Base-by-base conservation (phyloP, 345 rosid genomes). In the Populus euphratica region DNA sequence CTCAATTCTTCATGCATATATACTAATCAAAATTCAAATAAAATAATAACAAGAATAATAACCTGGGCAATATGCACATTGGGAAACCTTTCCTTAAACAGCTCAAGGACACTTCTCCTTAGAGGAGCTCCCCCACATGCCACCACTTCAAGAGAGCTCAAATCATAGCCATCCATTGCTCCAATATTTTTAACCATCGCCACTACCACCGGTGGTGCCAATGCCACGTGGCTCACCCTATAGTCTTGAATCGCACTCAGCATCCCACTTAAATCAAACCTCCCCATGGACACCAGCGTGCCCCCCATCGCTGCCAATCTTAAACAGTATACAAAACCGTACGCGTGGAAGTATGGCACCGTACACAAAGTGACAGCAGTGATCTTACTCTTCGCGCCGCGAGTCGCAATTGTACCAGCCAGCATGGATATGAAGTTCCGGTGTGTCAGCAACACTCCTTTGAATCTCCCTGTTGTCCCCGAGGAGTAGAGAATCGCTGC, bases 401-500 rank as follows among this genome's bases (percentile, higher is more conserved):
- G 81, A 49, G 66, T 8, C 27, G 86, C 87, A 12, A n/a, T 50
- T 20, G 50, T 85, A 3, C 64, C 33, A 31, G 90, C 85, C 56
- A 84, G 68, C 9, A 29, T 5, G 8, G 81, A 80, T 4, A 76
- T 81, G 77, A 81, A 82, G 77, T 86, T 88, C 78, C 79, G 76
- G 69, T 89, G 94, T 62, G 86, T 85, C 84, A 87, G 62, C 50
- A 77, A 73, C 86, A 87, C 92, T 67, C 89, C 94, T 79, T 90
- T 90, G 44, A 84, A 77, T 39, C 33, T 70, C 68, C 92, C 91
- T 13, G 89, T 87, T 65, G 94, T 90, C 66, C 94, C 94, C 13
- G 92, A 90, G 1, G 94, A 90, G 83, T 86, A 90, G 44, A 90
- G 77, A 75, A 90, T 85, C 78, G 84, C 86, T 36, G 92, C 94